Evolutionary conservation across 257 asterid genomes (phyloP).

Genomic region (Galeopsis tetrahit): DNA sequence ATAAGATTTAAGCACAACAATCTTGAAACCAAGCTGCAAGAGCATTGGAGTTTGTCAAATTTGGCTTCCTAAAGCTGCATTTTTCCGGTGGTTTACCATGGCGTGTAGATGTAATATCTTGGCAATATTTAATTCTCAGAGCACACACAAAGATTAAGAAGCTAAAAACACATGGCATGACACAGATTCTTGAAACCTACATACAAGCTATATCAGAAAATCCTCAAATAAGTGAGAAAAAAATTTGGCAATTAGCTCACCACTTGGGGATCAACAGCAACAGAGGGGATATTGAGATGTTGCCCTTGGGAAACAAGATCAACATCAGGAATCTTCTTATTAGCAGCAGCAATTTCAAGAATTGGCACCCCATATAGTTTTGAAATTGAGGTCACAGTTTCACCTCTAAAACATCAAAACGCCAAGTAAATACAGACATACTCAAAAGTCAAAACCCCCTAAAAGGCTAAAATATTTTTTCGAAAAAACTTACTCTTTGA

Average conservation of each 20-base stretch:
- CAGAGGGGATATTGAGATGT: slow-evolving; percentile 35
- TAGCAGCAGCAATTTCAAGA: slow-evolving; percentile 53
- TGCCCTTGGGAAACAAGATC: slow-evolving; percentile 44
- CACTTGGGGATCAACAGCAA: slow-evolving; percentile 31
- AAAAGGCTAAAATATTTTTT: background rate
- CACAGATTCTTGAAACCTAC: slow-evolving; percentile 1
- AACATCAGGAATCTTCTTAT: slow-evolving; percentile 46
- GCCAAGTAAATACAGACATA: slow-evolving; percentile 17
- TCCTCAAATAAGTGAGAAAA: background rate
- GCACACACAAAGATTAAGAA: background rate
- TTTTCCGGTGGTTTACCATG: background rate
- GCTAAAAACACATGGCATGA: background rate
- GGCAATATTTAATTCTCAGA: slow-evolving; percentile 3
- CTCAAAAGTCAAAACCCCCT: slow-evolving; percentile 7
- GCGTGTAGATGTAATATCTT: too few species aligned
- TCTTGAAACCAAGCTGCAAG: background rate
- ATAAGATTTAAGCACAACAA: slow-evolving; percentile 5
- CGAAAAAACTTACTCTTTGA: slow-evolving; percentile 50
- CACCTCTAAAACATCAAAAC: slow-evolving; percentile 45
- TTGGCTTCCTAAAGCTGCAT: background rate
- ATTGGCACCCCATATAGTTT: slow-evolving; percentile 51
- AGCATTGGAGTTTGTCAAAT: background rate
- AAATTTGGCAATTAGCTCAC: slow-evolving; percentile 20
- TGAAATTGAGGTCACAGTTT: slow-evolving; percentile 51
- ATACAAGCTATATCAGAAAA: background rate